Evolutionary conservation across 176 grass and related monocot genomes (phyloP), one percentile per base, ranked within the genome.

Genomic region (Saccharum spontaneum): DNA sequence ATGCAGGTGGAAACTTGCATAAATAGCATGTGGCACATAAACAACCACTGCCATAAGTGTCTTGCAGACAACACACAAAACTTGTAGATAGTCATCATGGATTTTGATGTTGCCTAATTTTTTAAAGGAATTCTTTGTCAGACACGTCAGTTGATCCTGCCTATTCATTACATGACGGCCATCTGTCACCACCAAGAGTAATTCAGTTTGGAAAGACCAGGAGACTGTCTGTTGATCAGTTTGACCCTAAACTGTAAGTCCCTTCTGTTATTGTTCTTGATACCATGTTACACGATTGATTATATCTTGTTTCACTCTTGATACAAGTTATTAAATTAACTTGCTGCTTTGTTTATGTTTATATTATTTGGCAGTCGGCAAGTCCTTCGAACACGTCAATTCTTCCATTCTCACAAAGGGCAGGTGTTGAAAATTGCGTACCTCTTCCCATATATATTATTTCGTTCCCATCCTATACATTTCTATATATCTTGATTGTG

Each of bases 371-470:
- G 69, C 87, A 98, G 95, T 86, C 91, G 65, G 4, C 84, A 78
- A 73, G 68, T 93, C 64, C 87, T 98, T 66, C 85, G 92, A 85
- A 95, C 90, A 54, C 89, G 87, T 16, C 92, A 98, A 18, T 93
- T 98, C 83, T 94, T 93, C 66, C 95, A 98, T 79, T 98, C 95
- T 77, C 92, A 93, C 73, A 93, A 82, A 48, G 85, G 83, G 87
- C 95, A 98, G 90, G 95, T 55, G 4, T 76, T 67, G 60, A 70
- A 44, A 62, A 71, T 82, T 57, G 46, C 24, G 22, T 17, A 69
- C 13, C 70, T 40, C 20, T 86, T 60, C 39, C 69, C 69, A 62
- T 55, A 7, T 74, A 41, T 84, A 7, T 89, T 59, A 20, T 37
- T 17, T n/a, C 14, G 67, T 70, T 70, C 36, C 37, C 37, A 39